Percentiles rank a stretch among this genome's conserved stretches.
Conservation (phyloP, 345 rosid species). For the Ceriops tagal region DNA sequence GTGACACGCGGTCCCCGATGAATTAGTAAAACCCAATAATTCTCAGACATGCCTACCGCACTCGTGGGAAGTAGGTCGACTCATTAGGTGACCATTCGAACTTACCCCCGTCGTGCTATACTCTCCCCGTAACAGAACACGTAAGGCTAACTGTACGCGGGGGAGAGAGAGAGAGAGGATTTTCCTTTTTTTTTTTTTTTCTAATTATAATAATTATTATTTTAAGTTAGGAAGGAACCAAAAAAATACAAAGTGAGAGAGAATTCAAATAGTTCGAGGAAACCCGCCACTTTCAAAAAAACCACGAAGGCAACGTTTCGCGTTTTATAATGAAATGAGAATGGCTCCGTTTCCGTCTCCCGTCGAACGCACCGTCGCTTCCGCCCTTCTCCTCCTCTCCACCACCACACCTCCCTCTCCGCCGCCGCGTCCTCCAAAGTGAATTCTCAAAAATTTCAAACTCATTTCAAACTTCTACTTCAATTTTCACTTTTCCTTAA, state of each 20-base stretch:
- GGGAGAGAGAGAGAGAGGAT: background rate
- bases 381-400: slow-evolving; percentile 79
- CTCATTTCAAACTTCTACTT: background rate
- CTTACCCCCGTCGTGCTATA: too few relatives aligned
- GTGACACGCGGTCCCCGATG: too few relatives aligned
- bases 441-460: slow-evolving; percentile 4
- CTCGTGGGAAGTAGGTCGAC: background rate
- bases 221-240: background rate
- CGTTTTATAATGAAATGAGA: background rate
- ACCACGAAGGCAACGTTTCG: slow-evolving; percentile 18
- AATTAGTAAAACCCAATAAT: too few relatives aligned
- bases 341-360: slow-evolving; percentile 62
- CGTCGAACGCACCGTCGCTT: slow-evolving; percentile 60
- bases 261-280: slow-evolving; percentile 23
- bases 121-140: background rate
- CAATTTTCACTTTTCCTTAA: background rate
- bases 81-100: background rate
- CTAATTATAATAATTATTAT: background rate
- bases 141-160: background rate
- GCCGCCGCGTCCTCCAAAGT: slow-evolving; percentile 35
- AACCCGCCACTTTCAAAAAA: slow-evolving; percentile 50
- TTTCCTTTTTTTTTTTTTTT: too few relatives aligned
- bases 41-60: too few relatives aligned
- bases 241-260: background rate
- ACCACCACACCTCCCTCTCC: slow-evolving; percentile 19